A percentile compares a stretch with the other conserved stretches of the same genome.
Conservation (phyloP, 148 eudicot genomes). For the Spergularia bocconei region DNA sequence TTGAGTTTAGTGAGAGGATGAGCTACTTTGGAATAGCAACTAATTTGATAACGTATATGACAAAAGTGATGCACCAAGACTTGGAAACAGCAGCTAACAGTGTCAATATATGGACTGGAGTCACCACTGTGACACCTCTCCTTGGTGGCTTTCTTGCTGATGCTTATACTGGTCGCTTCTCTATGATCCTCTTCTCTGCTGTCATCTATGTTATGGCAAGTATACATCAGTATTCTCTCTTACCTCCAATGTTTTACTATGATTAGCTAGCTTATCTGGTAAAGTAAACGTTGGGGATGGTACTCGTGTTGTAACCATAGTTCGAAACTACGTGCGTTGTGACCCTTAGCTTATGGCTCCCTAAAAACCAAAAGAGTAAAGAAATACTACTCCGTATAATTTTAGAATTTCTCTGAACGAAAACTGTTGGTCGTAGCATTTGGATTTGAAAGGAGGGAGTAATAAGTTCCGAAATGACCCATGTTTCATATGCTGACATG, state of each 20-base stretch:
- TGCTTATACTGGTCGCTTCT: conserved; percentile 69
- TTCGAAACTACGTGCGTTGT: too few relatives aligned
- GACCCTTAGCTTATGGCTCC: too few relatives aligned
- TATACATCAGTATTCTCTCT: not conserved
- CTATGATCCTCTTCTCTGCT: conserved; percentile 52
- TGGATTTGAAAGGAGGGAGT: too few relatives aligned
- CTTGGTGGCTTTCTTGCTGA: conserved; percentile 81
- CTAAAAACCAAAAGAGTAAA: too few relatives aligned
- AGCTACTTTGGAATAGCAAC: conserved; percentile 73
- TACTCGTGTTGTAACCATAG: too few relatives aligned
- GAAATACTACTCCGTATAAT: too few relatives aligned
- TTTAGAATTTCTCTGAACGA: too few relatives aligned
- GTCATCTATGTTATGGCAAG: conserved; percentile 57
- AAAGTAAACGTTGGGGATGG: too few relatives aligned
- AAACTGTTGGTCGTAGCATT: too few relatives aligned
- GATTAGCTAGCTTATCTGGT: not conserved
- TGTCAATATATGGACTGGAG: conserved; percentile 66
- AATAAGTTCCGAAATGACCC: too few relatives aligned
- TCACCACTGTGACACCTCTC: conserved; percentile 66
- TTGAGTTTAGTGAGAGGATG: conserved; percentile 82
- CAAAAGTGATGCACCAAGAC: conserved; percentile 71
- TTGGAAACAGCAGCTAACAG: conserved; percentile 64
- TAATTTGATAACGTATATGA: conserved; percentile 71
- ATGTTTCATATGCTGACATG: too few relatives aligned
- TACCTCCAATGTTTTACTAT: not conserved